Percentiles rank a stretch among this genome's conserved stretches.
phyloP scores from a whole-genome alignment of 139 green algal species.

The Tetradesmus lagerheimii region DNA sequence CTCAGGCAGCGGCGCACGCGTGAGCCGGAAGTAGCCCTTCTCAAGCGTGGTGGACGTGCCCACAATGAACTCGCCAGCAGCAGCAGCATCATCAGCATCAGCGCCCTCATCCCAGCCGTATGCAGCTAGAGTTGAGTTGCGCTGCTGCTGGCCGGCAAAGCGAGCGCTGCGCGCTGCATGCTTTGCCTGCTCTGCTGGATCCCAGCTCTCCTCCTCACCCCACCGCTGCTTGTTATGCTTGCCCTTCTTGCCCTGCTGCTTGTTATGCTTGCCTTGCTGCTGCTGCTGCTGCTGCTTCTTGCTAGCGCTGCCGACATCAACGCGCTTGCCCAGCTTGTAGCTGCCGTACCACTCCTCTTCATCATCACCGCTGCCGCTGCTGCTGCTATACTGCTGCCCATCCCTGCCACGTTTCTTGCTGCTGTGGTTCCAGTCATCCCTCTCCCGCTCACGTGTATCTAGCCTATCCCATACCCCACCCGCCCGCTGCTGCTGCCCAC shows the following conservation, averaged over 20 bases:
- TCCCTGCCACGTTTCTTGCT: neutral
- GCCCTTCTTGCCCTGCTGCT: slow-evolving; percentile 30
- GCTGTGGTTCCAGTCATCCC: neutral
- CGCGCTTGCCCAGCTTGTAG: neutral
- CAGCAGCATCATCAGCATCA: neutral
- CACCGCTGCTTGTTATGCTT: neutral
- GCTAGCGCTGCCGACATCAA: neutral
- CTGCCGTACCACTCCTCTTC: neutral
- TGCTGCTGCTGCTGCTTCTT: slow-evolving; percentile 6
- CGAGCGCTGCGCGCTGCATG: slow-evolving; percentile 30
- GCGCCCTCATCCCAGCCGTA: slow-evolving; percentile 39
- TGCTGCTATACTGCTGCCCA: neutral
- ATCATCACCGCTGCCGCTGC: neutral
- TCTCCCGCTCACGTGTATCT: neutral
- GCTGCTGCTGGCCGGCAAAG: neutral
- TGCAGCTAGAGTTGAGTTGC: slow-evolving; percentile 23
- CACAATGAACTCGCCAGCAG: slow-evolving; percentile 38
- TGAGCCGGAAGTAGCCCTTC: slow-evolving; percentile 94
- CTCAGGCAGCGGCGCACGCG: slow-evolving; percentile 71
- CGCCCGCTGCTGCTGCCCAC: slow-evolving; percentile 9
- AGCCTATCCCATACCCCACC: neutral
- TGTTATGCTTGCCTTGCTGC: slow-evolving; percentile 5
- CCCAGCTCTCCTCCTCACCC: neutral
- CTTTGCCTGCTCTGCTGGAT: slow-evolving; percentile 7
- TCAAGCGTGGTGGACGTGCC: slow-evolving; percentile 83